Conservation (phyloP, 441 rosid species). For the Croton laevigatus region DNA sequence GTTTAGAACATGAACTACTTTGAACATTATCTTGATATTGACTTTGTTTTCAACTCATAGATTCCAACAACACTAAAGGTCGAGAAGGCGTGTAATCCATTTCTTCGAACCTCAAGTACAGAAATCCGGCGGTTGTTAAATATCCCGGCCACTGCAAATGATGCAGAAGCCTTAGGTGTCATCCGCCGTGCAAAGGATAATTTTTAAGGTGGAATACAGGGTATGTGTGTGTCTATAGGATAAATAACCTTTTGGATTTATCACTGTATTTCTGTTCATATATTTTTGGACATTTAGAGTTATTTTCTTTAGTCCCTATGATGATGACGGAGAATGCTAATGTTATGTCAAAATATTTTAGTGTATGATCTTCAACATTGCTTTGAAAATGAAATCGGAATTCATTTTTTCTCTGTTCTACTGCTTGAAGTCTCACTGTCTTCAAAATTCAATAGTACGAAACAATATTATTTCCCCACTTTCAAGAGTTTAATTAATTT, state of each 20-base stretch:
- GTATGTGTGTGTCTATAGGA: slow-evolving; percentile 31
- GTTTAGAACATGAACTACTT: neutral
- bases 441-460: too few species aligned
- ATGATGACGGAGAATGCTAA: slow-evolving; percentile 1
- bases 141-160: slow-evolving; percentile 57
- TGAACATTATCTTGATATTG: neutral
- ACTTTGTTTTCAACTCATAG: slow-evolving; percentile 32
- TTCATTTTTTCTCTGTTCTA: too few species aligned
- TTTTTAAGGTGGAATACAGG: slow-evolving; percentile 35
- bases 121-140: slow-evolving; percentile 62
- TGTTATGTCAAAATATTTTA: neutral
- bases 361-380: neutral
- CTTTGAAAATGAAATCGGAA: neutral
- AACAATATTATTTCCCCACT: too few species aligned
- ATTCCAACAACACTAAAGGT: slow-evolving; percentile 74
- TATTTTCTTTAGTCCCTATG: neutral
- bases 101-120: slow-evolving; percentile 67
- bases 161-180: slow-evolving; percentile 62
- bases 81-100: slow-evolving; percentile 93
- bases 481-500: too few species aligned
- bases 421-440: too few species aligned
- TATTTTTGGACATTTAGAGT: neutral
- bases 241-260: slow-evolving; percentile 11
- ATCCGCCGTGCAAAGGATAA: slow-evolving; percentile 78
- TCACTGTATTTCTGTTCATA: slow-evolving; percentile 8